These are phyloP conservation scores for Ophiostoma ulmi DNA, from an alignment of 2,329 filamentous ascomycete species.

Conservation along the genomic window DNA sequence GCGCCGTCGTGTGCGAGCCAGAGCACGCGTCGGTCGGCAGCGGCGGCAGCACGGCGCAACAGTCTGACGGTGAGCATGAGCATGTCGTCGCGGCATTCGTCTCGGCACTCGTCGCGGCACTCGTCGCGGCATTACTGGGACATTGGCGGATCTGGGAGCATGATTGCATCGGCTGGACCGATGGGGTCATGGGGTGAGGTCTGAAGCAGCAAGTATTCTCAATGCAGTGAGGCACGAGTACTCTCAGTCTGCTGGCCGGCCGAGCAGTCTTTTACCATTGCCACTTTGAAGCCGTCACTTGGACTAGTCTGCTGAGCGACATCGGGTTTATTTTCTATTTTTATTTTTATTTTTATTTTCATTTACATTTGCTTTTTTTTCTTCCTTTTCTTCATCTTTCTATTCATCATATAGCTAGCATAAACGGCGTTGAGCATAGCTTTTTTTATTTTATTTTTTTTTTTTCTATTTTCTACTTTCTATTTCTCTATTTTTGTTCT, in stretches of 20 bases:
- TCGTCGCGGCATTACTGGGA: slow-evolving; percentile 77
- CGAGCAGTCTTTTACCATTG: neutral
- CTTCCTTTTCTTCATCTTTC: neutral
- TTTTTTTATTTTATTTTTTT: neutral
- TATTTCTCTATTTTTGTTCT: neutral
- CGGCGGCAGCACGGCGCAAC: slow-evolving; percentile 49
- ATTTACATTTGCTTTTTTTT: neutral
- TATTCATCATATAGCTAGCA: neutral
- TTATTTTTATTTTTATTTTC: neutral
- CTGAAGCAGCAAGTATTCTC: slow-evolving; percentile 31
- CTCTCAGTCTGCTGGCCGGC: neutral
- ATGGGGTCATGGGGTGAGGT: slow-evolving; percentile 78
- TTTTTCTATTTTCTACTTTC: neutral
- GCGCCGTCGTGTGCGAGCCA: slow-evolving; percentile 77
- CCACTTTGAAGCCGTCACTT: neutral
- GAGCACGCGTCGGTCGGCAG: slow-evolving; percentile 64
- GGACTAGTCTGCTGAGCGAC: neutral
- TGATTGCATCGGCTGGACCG: slow-evolving; percentile 60
- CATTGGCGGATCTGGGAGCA: slow-evolving; percentile 72
- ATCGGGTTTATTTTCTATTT: neutral
- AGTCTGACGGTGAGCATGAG: slow-evolving; percentile 40
- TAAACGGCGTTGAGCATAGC: slow-evolving; percentile 1
- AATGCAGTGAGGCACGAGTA: neutral
- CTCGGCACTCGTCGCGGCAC: slow-evolving; percentile 32
- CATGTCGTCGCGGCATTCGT: slow-evolving; percentile 43